Evolutionary conservation across 2,329 filamentous ascomycete species (phyloP), one percentile per base, ranked within the genome.

Genomic region (Fusarium tricinctum): DNA sequence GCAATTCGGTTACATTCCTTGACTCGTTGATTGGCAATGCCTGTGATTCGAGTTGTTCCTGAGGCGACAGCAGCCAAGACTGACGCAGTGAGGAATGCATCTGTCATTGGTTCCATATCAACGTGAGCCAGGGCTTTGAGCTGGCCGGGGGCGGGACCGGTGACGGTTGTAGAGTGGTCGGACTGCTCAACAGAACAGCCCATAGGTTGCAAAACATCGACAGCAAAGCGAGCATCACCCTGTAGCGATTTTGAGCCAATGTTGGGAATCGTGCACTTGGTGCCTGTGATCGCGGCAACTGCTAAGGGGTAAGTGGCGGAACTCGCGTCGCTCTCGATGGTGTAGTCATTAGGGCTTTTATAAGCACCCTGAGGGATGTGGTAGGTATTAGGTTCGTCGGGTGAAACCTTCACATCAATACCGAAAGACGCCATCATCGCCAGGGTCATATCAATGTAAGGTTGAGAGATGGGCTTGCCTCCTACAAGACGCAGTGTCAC

Each of bases 21-120:
- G 61, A 98, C 95, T 72, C 96, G 89, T 78, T 99, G 96, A 75
- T 99, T 99, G 30, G 96, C 96, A 72, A 99, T 99, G 49, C 96
- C 96, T 17, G 90, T 91, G 70, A 99, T 98, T 57, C 88, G 89
- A 0, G 96, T 99, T 50, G 89, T 89, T 3, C 92, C 93, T 15
- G 87, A 89, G 12, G 95, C 94, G 43, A 97, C 93, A 35, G 96
- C 96, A 26, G 94, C 96, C 46, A 99, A 86, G 6, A 97, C 94
- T 3, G 94, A 97, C 19, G 96, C 96, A 6, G 94, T 97, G 52
- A 99, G 85, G 84, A 99, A 99, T 48, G 96, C 96, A 79, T 99
- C 96, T 0, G 96, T 99, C 96, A 99, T 99, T 2, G 95, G 92
- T 78, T 98, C 96, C 96, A 99, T 99, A 75, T 99, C 94, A 28